Evolutionary conservation across 352 stramenopile genomes (phyloP).

Genomic region (Phytophthora hibernalis): DNA sequence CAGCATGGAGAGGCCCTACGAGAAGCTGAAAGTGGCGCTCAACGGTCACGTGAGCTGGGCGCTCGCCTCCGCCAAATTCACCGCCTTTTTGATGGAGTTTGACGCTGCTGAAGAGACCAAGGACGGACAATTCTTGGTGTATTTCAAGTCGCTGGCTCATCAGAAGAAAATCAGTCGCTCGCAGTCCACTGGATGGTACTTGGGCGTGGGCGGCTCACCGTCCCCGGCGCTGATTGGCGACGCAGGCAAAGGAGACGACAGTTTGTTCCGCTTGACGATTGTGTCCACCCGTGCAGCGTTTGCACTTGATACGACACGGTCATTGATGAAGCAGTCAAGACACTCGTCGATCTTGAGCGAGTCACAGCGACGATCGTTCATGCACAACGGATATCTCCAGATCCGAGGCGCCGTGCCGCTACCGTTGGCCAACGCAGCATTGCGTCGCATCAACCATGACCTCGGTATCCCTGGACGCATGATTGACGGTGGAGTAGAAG

Average conservation of each 20-base stretch:
- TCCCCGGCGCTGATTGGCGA: slow-evolving; percentile 58
- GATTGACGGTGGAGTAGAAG: slow-evolving; percentile 80
- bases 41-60: slow-evolving; percentile 71
- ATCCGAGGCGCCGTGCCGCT: slow-evolving; percentile 69
- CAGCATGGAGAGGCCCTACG: slow-evolving; percentile 69
- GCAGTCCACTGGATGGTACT: slow-evolving; percentile 59
- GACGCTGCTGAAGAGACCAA: slow-evolving; percentile 17
- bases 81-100: slow-evolving; percentile 65
- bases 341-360: slow-evolving; percentile 50
- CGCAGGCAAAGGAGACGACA: slow-evolving; percentile 43
- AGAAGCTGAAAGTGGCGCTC: slow-evolving; percentile 82
- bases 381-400: slow-evolving; percentile 77
- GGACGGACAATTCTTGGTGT: slow-evolving; percentile 27
- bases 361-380: slow-evolving; percentile 72
- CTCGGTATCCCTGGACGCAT: slow-evolving; percentile 71
- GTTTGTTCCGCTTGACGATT: slow-evolving; percentile 57
- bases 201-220: slow-evolving; percentile 39
- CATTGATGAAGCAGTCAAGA: slow-evolving; percentile 20
- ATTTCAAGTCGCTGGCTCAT: slow-evolving; percentile 66
- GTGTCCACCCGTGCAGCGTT: slow-evolving; percentile 62
- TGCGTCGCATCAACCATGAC: slow-evolving; percentile 81
- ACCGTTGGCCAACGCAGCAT: slow-evolving; percentile 55
- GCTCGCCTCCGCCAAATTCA: slow-evolving; percentile 71
- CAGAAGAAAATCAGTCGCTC: slow-evolving; percentile 74
- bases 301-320: slow-evolving; percentile 48